phyloP scores from a whole-genome alignment of 305 asterid species.

The Fraxinus albicans region DNA sequence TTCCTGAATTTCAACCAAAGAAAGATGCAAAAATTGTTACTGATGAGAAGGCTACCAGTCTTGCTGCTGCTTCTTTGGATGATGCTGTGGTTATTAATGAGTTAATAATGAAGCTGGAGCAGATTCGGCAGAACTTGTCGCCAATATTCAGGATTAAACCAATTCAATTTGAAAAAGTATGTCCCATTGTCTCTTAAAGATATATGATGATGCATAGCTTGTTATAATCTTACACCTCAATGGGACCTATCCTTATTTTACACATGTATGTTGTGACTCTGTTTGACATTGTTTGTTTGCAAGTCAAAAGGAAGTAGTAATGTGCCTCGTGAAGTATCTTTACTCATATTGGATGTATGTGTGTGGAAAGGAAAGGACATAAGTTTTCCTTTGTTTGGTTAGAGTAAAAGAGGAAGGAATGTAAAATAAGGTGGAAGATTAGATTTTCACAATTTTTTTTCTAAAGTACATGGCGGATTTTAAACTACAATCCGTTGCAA shows the following conservation, averaged over 20 bases:
- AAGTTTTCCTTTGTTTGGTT: background rate
- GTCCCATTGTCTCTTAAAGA: conserved; percentile 3
- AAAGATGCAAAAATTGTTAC: conserved; percentile 72
- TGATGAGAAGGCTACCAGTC: conserved; percentile 88
- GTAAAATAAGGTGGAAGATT: background rate
- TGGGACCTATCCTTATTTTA: background rate
- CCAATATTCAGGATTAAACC: conserved; percentile 85
- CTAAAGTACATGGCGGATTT: background rate
- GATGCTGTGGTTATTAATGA: conserved; percentile 80
- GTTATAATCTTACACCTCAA: background rate
- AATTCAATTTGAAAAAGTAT: conserved; percentile 90
- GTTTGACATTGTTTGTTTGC: background rate
- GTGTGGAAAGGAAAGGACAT: background rate
- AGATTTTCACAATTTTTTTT: background rate
- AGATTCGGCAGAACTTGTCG: conserved; percentile 43
- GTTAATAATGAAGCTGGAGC: conserved; percentile 67
- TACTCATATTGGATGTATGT: background rate
- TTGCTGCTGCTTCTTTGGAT: conserved; percentile 74
- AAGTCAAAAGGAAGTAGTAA: background rate
- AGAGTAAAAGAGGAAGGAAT: background rate
- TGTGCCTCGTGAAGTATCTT: background rate
- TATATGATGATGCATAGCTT: background rate
- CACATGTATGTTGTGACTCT: background rate
- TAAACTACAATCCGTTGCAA: background rate
- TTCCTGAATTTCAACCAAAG: conserved; percentile 78